Evolutionary conservation across 1,284 basidiomycete genomes (phyloP).

Genomic region (Cutaneotrichosporon dermatis): DNA sequence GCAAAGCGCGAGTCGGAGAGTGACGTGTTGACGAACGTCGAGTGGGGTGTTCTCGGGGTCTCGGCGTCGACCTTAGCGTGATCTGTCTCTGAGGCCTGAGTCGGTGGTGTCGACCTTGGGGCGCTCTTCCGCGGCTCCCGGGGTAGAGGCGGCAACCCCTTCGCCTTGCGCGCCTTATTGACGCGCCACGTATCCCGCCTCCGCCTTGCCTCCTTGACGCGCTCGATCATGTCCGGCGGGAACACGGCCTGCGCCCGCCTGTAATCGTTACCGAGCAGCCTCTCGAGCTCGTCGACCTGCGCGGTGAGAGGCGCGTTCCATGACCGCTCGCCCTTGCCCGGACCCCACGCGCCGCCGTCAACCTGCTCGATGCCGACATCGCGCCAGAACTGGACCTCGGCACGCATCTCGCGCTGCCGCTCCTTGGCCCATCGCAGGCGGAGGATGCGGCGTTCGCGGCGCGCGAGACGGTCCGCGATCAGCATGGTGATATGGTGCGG

Average conservation of each 20-base stretch:
- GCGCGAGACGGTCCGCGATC: slow-evolving; percentile 58
- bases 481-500: slow-evolving; percentile 64
- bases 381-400: slow-evolving; percentile 55
- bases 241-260: not conserved
- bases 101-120: too few species aligned
- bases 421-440: slow-evolving; percentile 14
- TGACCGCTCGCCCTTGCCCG: not conserved
- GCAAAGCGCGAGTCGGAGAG: too few species aligned
- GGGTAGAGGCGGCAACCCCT: not conserved
- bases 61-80: too few species aligned
- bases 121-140: too few species aligned
- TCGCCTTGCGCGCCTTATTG: not conserved
- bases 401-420: slow-evolving; percentile 51
- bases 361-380: not conserved
- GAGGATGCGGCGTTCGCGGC: slow-evolving; percentile 39
- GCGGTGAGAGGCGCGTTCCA: not conserved
- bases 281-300: not conserved
- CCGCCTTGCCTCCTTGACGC: not conserved
- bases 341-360: not conserved
- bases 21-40: too few species aligned
- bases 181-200: not conserved
- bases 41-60: too few species aligned
- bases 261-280: not conserved
- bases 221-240: not conserved
- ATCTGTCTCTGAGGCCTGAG: too few species aligned